Percentiles rank a stretch among this genome's conserved stretches.
phyloP scores from a whole-genome alignment of 129 eudicot genomes.

The Ambrosia artemisiifolia region DNA sequence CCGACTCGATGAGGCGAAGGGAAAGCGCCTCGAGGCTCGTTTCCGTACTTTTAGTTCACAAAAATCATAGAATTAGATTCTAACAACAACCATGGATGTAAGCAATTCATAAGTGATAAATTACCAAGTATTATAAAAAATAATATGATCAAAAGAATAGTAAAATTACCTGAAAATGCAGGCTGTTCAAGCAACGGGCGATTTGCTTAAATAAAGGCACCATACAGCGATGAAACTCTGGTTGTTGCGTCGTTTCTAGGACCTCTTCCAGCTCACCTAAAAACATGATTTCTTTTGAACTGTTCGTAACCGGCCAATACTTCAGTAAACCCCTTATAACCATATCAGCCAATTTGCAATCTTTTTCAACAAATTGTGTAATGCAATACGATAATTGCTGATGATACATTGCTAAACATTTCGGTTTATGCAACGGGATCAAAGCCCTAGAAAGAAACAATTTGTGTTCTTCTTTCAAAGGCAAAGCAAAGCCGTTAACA shows the following conservation, averaged over 20 bases:
- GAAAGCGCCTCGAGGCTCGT: no score
- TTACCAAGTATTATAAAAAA: background rate
- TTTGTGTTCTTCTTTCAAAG: constrained; percentile 85
- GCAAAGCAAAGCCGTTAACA: constrained; percentile 78
- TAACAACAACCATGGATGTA: background rate
- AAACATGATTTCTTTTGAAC: constrained; percentile 82
- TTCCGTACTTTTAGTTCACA: no score
- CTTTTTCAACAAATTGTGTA: constrained; percentile 78
- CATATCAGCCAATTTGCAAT: constrained; percentile 79
- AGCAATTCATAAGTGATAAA: background rate
- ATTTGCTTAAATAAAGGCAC: constrained; percentile 73
- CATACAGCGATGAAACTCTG: constrained; percentile 81
- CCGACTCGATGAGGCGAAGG: no score
- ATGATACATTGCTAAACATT: constrained; percentile 73
- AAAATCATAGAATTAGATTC: background rate
- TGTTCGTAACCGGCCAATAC: constrained; percentile 85
- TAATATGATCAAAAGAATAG: background rate
- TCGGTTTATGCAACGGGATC: constrained; percentile 80
- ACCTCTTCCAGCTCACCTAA: constrained; percentile 82
- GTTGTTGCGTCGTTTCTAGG: constrained; percentile 72
- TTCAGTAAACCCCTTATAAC: constrained; percentile 72
- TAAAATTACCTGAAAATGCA: constrained; percentile 74
- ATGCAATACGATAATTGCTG: constrained; percentile 75
- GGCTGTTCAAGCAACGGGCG: constrained; percentile 67
- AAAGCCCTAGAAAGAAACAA: constrained; percentile 65